Base-by-base conservation (phyloP, 2,329 filamentous ascomycete species). In the Arthroderma uncinatum region DNA sequence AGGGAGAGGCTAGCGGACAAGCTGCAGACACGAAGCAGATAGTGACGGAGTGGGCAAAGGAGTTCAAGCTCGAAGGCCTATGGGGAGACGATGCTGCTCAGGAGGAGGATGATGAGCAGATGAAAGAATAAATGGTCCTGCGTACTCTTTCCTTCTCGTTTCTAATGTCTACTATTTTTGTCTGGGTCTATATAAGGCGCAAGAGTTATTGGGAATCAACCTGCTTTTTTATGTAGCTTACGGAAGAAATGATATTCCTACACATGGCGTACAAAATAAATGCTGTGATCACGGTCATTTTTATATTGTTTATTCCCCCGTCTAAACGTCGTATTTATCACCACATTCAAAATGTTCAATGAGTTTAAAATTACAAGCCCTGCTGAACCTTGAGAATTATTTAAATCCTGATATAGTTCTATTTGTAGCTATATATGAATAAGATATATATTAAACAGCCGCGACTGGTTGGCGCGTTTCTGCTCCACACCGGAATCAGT, bases 61-160 rank as follows among this genome's bases (percentile, higher is more conserved):
- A 97, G 73, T 97, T 98, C 74, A 91, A 92, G 76, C 79, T 98
- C 7, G 93, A 96, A 61, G 93, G 89, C 1, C 74, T 98, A 12
- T 97, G 88, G 87, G 90, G 88, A 9, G 84, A 89, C 68, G 50
- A 53, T 39, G 50, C 50, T 10, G 83, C 76, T 37, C 66, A 65
- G 23, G 67, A 62, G 47, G 70, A 70, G 39, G 68, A 66, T 54
- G 71, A 71, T 39, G 67, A 62, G 48, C 71, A 70, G 62, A 71
- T 74, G 70, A 71, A 67, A 57, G 70, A 73, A 64, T 73, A 70
- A 62, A 60, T 30, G 7, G 4, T 30, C 28, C 28, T 7, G 3
- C 28, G 33, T 33, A 12, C 21, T 12, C 12, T 28, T 33, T 36
- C 16, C 8, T 19, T 10, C 6, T 16, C n/a, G 28, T 50, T 28